Base-by-base conservation (phyloP, 2,329 filamentous ascomycete species). In the Aureobasidium sp. region DNA sequence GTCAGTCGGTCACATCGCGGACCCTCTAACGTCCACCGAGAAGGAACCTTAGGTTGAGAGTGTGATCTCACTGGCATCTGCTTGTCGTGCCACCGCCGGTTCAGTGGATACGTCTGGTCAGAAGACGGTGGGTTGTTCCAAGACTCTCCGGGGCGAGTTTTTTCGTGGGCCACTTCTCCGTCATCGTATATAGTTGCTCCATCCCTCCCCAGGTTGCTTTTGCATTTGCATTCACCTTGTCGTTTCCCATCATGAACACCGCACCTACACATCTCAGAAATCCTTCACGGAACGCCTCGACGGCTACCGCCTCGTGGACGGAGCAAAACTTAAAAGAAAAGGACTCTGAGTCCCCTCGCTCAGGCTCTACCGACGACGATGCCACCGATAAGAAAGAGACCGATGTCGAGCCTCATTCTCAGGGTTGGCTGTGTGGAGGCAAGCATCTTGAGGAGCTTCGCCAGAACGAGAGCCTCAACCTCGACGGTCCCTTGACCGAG, bases 401-500 rank as follows among this genome's bases (percentile, higher is more conserved):
- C 37, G 41, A 62, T 29, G 49, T 55, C 41, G 49, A 62, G 39
- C 39, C 49, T 47, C 60, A 55, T 15, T 48, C 49, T 6, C 49
- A 62, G 48, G 60, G 60, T 12, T 62, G 62, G 62, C 34, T 79
- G 36, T 72, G 70, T 37, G 77, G 77, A 63, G 76, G 76, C 39
- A 72, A 71, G 51, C 75, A 71, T 62, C 65, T 73, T 42, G 66
- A 73, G n/a, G 67, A 69, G 17, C 65, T 70, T 29, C 67, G 72
- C 56, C 73, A 71, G 49, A 69, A 71, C 25, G 71, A 74, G 17
- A 66, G 63, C 25, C 58, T 66, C 8, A 55, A 67, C 9, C 71
- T 73, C 11, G 67, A 74, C 64, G 76, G 75, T 29, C 70, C 70
- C 34, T 66, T 79, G 45, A 73, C 73, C 51, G 73, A 77, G 51